A percentile compares a stretch with the other conserved stretches of the same genome.
phyloP scores from a whole-genome alignment of 306 rosid species.

The Citrullus amarus region DNA sequence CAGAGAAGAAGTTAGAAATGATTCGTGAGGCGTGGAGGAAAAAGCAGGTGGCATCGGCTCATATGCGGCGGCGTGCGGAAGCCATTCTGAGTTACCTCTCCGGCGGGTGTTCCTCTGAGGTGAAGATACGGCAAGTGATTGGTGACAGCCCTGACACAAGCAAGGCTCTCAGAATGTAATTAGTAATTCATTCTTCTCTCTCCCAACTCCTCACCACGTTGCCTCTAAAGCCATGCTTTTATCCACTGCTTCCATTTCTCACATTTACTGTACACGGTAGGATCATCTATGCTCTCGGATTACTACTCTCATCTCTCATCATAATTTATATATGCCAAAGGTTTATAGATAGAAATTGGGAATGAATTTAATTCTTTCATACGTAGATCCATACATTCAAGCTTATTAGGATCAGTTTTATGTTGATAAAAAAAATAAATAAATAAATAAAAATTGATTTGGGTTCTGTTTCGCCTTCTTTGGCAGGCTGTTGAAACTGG shows the following conservation, averaged over 20 bases:
- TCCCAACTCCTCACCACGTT: neutral
- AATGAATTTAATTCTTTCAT: neutral
- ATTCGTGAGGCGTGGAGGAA: slow-evolving; percentile 9
- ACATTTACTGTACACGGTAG: slow-evolving; percentile 2
- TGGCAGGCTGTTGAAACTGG: slow-evolving; percentile 40
- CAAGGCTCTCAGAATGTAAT: slow-evolving; percentile 91
- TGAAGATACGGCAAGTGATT: slow-evolving; percentile 57
- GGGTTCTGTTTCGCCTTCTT: neutral
- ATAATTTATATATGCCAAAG: neutral
- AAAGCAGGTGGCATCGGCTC: slow-evolving; percentile 22
- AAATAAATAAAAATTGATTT: neutral
- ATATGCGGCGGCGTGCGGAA: slow-evolving; percentile 48
- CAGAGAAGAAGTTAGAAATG: slow-evolving; percentile 10
- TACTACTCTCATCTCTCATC: neutral
- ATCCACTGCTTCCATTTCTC: neutral
- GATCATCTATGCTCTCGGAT: neutral
- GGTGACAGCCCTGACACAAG: slow-evolving; percentile 98
- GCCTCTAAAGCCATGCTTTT: neutral
- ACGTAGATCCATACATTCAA: neutral
- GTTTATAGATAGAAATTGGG: neutral
- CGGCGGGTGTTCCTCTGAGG: slow-evolving; percentile 49
- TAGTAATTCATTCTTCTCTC: slow-evolving; percentile 27
- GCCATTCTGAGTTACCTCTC: slow-evolving; percentile 63
- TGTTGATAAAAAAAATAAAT: neutral
- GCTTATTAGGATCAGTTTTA: neutral